Base-by-base conservation (phyloP, 1,284 basidiomycete species). In the Ceratobasidium sp. region DNA sequence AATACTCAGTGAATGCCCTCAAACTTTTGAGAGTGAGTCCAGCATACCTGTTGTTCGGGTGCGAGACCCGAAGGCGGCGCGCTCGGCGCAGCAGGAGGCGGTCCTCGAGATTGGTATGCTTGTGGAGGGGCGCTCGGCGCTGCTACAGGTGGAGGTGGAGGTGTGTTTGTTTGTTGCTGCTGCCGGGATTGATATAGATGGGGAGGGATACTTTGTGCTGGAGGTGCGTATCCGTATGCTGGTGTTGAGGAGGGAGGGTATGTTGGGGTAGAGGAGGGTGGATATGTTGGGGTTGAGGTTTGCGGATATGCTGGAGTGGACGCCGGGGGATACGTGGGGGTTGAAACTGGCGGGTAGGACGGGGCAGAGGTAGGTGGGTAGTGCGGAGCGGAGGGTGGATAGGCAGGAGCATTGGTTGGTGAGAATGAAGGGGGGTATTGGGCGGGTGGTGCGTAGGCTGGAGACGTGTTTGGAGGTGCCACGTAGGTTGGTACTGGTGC, bases 11-110 rank as follows among this genome's bases (percentile, higher is more conserved):
- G 26, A 26, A 21, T 7, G n/a, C n/a, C n/a, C n/a, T n/a, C n/a
- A n/a, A n/a, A n/a, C n/a, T n/a, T n/a, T n/a, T n/a, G n/a, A n/a
- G n/a, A n/a, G n/a, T n/a, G n/a, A n/a, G n/a, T n/a, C n/a, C n/a
- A n/a, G 52, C 64, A 32, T 28, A 70, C 66, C 66, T 70, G 66
- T 70, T 70, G 66, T 57, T 58, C 54, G 7, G 66, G 66, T 14
- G 66, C 66, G 16, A 70, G 66, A 58, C 66, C 66, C 54, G 66
- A 38, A 44, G 54, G 23, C 7, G 43, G 59, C 43, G 61, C n/a
- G 23, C 21, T 21, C 9, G 52, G 54, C 18, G 35, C 35, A 4
- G 66, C 16, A 0, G 63, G 47, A 26, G 66, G 64, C 21, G 64
- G 66, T 28, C 41, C 66, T 11, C 66, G 66, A n/a, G 66, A 57